These are phyloP conservation scores for Coemansia furcata DNA, from an alignment of 192 early-diverging fungal species.

Conservation along the genomic window DNA sequence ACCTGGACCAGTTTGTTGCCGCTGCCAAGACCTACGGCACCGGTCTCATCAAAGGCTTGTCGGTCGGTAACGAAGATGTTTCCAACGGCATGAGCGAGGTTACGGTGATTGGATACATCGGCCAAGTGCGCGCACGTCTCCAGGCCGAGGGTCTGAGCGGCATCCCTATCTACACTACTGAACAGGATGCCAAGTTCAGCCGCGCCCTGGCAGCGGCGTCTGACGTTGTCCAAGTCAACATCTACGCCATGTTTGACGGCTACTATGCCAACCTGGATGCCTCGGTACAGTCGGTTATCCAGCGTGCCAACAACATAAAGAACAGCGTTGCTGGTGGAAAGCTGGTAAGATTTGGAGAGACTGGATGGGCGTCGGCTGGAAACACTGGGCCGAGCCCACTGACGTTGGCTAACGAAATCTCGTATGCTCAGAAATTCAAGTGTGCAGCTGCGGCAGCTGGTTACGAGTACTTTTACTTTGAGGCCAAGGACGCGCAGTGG, in stretches of 20 bases:
- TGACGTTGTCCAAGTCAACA: constrained; percentile 50
- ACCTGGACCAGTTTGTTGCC: constrained; percentile 41
- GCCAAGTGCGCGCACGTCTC: constrained; percentile 38
- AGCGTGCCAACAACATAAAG: constrained; percentile 33
- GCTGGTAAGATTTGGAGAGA: constrained; percentile 39
- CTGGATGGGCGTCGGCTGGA: constrained; percentile 43
- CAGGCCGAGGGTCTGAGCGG: constrained; percentile 38
- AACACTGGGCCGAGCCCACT: constrained; percentile 39
- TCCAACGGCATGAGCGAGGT: constrained; percentile 43
- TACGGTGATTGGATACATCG: constrained; percentile 44
- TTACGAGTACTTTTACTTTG: constrained; percentile 53
- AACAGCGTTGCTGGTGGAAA: constrained; percentile 35
- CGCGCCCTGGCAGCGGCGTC: constrained; percentile 21
- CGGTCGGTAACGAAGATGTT: constrained; percentile 48
- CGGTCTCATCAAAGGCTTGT: constrained; percentile 34
- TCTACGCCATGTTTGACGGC: constrained; percentile 46
- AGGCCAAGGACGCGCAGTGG: constrained; percentile 51
- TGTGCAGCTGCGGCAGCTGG: constrained; percentile 25
- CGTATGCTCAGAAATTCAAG: constrained; percentile 35
- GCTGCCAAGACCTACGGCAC: constrained; percentile 35
- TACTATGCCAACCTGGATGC: constrained; percentile 21
- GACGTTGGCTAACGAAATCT: constrained; percentile 27
- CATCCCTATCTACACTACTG: constrained; percentile 49
- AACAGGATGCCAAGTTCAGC: constrained; percentile 39
- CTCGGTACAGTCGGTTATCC: constrained; percentile 40